Base-by-base conservation (phyloP, 2,329 filamentous ascomycete species). In the Ascomycota sp. region DNA sequence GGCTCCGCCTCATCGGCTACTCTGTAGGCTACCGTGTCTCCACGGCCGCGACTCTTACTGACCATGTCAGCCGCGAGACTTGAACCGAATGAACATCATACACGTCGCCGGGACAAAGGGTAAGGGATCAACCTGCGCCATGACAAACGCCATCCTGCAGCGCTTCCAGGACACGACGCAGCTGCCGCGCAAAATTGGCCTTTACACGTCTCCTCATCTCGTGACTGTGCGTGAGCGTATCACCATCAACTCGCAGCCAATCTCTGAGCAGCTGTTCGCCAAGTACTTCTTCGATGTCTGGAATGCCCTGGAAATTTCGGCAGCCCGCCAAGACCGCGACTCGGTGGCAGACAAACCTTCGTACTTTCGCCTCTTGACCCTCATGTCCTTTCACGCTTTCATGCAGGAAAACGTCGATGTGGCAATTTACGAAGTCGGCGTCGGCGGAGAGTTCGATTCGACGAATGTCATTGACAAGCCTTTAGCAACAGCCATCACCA, bases 41-140 rank as follows among this genome's bases (percentile, higher is more conserved):
- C n/a, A n/a, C n/a, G n/a, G n/a, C n/a, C n/a, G n/a, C n/a, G n/a
- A n/a, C n/a, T n/a, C n/a, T n/a, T n/a, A n/a, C n/a, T n/a, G n/a
- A n/a, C n/a, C n/a, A n/a, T n/a, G n/a, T n/a, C n/a, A n/a, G n/a
- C n/a, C n/a, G n/a, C n/a, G n/a, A n/a, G n/a, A n/a, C n/a, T n/a
- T n/a, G n/a, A n/a, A n/a, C n/a, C n/a, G n/a, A n/a, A n/a, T n/a
- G n/a, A 76, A 76, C 38, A 59, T 78, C 19, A 46, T 82, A 24
- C 75, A 80, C 48, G 64, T 82, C 19, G 67, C 75, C 17, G 76
- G 76, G 5, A 81, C 75, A n/a, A 81, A 81, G 47, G 76, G 76
- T 5, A 82, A 81, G 50, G 76, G 75, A 20, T 75, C 66, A 41
- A 77, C 73, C 1, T 80, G 74, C 43, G 74, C 73, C 24, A 78